phyloP scores from a whole-genome alignment of 345 rosid species.

The Durio zibethinus region DNA sequence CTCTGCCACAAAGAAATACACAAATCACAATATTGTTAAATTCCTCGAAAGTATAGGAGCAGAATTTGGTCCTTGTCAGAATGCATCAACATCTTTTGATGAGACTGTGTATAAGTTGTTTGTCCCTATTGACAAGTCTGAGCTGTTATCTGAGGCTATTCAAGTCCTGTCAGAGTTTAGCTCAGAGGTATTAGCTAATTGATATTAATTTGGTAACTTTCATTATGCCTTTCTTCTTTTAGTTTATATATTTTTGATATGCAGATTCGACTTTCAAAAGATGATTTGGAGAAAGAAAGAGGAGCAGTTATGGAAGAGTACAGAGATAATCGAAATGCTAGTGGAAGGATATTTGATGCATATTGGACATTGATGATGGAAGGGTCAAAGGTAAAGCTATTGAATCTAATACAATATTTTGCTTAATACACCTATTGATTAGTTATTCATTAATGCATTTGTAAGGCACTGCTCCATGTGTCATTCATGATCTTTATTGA shows the following conservation, averaged over 20 bases:
- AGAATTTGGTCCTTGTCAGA: conserved; percentile 93
- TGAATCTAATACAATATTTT: neutral
- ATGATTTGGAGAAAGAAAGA: conserved; percentile 87
- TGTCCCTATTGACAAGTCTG: conserved; percentile 83
- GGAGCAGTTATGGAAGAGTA: conserved; percentile 96
- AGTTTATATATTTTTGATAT: conserved; percentile 6
- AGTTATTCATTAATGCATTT: neutral
- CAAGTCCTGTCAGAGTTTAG: conserved; percentile 85
- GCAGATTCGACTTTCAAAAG: conserved; percentile 77
- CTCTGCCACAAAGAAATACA: conserved; percentile 76
- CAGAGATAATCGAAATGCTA: conserved; percentile 79
- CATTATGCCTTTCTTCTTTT: neutral
- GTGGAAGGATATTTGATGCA: conserved; percentile 84
- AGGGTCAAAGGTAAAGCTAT: conserved; percentile 64
- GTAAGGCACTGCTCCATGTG: neutral
- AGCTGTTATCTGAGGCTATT: conserved; percentile 68
- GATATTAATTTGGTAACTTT: neutral
- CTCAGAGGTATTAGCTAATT: conserved; percentile 54
- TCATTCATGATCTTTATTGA: neutral
- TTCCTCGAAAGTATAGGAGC: conserved; percentile 94
- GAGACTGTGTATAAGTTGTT: conserved; percentile 85
- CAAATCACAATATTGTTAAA: conserved; percentile 84
- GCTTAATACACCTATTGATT: neutral
- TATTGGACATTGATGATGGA: conserved; percentile 88
- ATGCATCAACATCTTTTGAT: conserved; percentile 77